Base-by-base conservation (phyloP, 2,329 filamentous ascomycete species). In the Paracorniculantispora psalliotae region DNA sequence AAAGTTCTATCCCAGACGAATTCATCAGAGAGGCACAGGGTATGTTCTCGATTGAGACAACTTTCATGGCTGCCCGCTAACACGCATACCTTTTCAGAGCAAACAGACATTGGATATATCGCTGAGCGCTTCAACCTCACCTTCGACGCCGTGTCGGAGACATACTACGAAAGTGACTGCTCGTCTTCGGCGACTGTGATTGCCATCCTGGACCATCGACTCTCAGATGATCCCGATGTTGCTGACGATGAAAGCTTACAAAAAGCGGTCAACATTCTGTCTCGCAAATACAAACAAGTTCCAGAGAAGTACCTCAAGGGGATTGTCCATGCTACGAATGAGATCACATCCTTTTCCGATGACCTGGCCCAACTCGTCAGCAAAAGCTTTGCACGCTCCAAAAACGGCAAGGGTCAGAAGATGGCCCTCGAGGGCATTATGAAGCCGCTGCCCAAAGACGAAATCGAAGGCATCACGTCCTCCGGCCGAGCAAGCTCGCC, bases 81-180 rank as follows among this genome's bases (percentile, higher is more conserved):
- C 49, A 19, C 39, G 19, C 8, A 33, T 25, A 3, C n/a, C 19
- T 6, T 41, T 21, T 8, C 50, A 72, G 74, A 67, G 3, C 67
- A 71, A 56, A 73, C 75, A 35, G 74, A 79, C 30, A 74, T 81
- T 33, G 64, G 70, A 4, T 78, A 75, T 62, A 67, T 81, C 26
- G 75, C 77, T 17, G 73, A 80, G 47, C 71, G 73, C 46, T 71
- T 81, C 10, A 70, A 73, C 47, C 65, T 79, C 33, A 70, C 74
- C 0, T 71, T 71, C 25, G 72, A 72, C 3, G 73, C 79, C 28
- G 74, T 79, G 5, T 71, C 70, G 2, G 67, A 67, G 10, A 72
- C 76, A 17, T 81, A 79, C 61, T 65, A 69, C 25, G 69, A 71
- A 7, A 72, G 72, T 30, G 66, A 68, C 25, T 70, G 66, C 46